Evolutionary conservation across 371 early-diverging fungal species (phyloP).

Genomic region (Polyrhizophydium stewartii): DNA sequence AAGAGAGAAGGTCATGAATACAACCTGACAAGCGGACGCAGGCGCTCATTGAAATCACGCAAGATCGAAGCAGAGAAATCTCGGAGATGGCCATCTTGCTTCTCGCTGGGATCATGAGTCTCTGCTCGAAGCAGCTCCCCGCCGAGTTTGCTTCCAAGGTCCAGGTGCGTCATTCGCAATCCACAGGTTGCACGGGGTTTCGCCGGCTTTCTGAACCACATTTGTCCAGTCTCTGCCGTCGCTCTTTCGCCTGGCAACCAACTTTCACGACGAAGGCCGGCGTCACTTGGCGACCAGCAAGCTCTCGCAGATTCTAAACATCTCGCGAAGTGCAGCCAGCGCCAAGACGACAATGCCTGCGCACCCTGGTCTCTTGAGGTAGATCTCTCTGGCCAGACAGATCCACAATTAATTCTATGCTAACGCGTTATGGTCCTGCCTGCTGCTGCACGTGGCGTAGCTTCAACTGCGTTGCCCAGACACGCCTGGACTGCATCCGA

Average conservation of each 20-base stretch:
- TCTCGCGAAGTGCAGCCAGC: too few relatives aligned
- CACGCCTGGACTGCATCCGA: background rate
- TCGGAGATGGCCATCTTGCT: constrained; percentile 56
- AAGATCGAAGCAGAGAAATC: constrained; percentile 48
- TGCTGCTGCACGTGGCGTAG: too few relatives aligned
- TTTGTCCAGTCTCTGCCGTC: constrained; percentile 68
- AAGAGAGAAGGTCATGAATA: too few relatives aligned
- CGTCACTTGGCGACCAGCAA: constrained; percentile 74
- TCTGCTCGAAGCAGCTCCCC: constrained; percentile 66
- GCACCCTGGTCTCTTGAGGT: too few relatives aligned
- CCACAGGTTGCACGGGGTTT: too few relatives aligned
- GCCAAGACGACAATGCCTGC: too few relatives aligned
- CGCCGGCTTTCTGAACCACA: too few relatives aligned
- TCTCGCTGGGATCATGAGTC: constrained; percentile 71
- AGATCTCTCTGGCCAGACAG: too few relatives aligned
- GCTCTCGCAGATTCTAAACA: constrained; percentile 55
- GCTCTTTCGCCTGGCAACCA: constrained; percentile 70
- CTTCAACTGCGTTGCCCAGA: too few relatives aligned
- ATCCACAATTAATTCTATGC: too few relatives aligned
- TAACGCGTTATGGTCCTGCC: too few relatives aligned
- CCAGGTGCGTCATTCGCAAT: constrained; percentile 40
- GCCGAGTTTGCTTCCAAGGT: constrained; percentile 52
- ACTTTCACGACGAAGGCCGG: constrained; percentile 68
- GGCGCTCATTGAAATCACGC: constrained; percentile 47
- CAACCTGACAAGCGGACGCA: constrained; percentile 4